Evolutionary conservation across 1,284 basidiomycete genomes (phyloP).

Genomic region (Trametes hirsuta): DNA sequence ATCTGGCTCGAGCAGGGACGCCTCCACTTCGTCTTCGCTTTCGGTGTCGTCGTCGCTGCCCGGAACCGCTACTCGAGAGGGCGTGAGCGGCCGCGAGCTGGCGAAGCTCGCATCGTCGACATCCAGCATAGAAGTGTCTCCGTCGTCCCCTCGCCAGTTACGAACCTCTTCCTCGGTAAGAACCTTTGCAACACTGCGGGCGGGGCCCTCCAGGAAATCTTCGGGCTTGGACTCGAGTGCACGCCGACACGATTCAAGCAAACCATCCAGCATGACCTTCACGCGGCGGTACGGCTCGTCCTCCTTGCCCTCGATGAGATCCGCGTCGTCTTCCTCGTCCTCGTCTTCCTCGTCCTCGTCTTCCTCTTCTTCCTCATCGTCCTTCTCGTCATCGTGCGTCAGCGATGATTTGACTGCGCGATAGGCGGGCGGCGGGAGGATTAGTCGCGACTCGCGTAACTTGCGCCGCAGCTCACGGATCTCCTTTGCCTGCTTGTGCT

Average conservation of each 20-base stretch:
- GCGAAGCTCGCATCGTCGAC: constrained; percentile 25
- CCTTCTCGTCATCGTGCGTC: constrained; percentile 44
- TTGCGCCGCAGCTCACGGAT: constrained; percentile 66
- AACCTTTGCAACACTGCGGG: constrained; percentile 62
- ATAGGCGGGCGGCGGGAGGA: constrained; percentile 68
- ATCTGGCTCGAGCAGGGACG: constrained; percentile 25
- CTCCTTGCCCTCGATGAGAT: constrained; percentile 36
- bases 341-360: constrained; percentile 48
- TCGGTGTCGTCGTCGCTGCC: constrained; percentile 33
- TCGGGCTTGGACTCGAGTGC: constrained; percentile 62
- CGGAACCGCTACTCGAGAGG: constrained; percentile 38
- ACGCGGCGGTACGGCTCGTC: constrained; percentile 64
- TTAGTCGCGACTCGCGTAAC: constrained; percentile 75
- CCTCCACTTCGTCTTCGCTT: constrained; percentile 33
- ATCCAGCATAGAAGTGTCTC: constrained; percentile 30
- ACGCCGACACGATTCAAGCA: constrained; percentile 60
- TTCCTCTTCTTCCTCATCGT: constrained; percentile 40
- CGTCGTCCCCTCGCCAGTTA: constrained; percentile 51
- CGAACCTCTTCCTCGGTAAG: constrained; percentile 70
- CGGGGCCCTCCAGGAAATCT: constrained; percentile 48
- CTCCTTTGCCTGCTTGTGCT: constrained; percentile 78
- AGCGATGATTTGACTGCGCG: constrained; percentile 55
- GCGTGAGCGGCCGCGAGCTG: constrained; percentile 34
- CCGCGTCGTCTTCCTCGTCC: constrained; percentile 40
- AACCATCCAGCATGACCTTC: constrained; percentile 60